These are phyloP conservation scores for Penstemon newberryi DNA, from an alignment of 257 asterid species.

Conservation along the genomic window DNA sequence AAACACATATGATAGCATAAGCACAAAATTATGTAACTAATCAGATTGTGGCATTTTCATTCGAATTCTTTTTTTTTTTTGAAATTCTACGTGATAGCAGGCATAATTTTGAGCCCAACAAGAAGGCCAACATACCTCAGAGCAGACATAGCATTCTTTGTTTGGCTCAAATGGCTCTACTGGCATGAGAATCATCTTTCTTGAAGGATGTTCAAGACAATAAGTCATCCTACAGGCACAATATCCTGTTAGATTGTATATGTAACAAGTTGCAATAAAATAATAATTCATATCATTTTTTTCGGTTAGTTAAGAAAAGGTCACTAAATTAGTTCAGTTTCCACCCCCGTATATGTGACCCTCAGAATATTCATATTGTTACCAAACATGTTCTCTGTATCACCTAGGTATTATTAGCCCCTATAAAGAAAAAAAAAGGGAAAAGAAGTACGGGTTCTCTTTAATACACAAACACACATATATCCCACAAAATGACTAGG, in stretches of 20 bases:
- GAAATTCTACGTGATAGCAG: slow-evolving; percentile 6
- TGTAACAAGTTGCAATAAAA: background rate
- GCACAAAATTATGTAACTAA: slow-evolving; percentile 15
- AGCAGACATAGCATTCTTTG: slow-evolving; percentile 87
- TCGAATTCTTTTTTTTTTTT: background rate
- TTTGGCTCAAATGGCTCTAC: slow-evolving; percentile 93
- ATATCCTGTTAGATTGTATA: slow-evolving; percentile 13
- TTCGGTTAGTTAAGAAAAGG: background rate
- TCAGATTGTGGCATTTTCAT: background rate
- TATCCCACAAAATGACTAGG: slow-evolving; percentile 7
- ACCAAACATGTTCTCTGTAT: background rate
- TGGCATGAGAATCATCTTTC: slow-evolving; percentile 93
- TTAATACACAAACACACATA: background rate
- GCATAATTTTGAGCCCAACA: slow-evolving; percentile 4
- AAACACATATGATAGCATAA: slow-evolving; percentile 31
- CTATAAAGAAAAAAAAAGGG: background rate
- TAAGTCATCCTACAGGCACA: slow-evolving; percentile 82
- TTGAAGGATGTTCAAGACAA: slow-evolving; percentile 94
- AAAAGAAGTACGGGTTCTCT: background rate
- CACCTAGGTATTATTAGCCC: background rate
- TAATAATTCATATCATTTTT: background rate
- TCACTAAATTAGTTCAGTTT: slow-evolving; percentile 4
- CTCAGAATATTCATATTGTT: background rate
- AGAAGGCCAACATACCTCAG: slow-evolving; percentile 62
- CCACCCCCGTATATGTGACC: slow-evolving; percentile 1